These are phyloP conservation scores for Xerocomellus amylosporus DNA, from an alignment of 768 basidiomycete genomes.

Conservation along the genomic window DNA sequence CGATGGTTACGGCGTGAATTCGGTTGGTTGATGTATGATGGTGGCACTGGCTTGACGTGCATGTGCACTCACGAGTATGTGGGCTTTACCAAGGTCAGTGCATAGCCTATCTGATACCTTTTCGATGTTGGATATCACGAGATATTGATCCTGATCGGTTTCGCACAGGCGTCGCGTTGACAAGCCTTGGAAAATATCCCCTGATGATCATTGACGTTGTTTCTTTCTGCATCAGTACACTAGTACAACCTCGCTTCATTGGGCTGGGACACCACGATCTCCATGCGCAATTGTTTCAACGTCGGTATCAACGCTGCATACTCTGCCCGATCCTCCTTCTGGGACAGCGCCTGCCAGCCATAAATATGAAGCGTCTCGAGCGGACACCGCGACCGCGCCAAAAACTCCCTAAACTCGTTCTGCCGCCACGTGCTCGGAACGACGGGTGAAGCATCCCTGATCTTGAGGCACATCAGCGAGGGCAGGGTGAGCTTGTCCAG, in stretches of 20 bases:
- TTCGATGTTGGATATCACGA: not conserved
- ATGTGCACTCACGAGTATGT: not conserved
- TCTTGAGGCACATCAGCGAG: too few species aligned
- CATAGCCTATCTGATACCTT: too few species aligned
- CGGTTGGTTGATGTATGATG: not conserved
- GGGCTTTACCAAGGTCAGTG: not conserved
- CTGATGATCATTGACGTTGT: not conserved
- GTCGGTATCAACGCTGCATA: slow-evolving; percentile 19
- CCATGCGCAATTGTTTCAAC: slow-evolving; percentile 10
- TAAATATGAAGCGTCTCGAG: too few species aligned
- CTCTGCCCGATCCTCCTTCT: slow-evolving; percentile 5
- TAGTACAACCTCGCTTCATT: not conserved
- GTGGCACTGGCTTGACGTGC: too few species aligned
- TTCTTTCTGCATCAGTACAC: not conserved
- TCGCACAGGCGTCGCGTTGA: not conserved
- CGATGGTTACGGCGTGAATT: not conserved
- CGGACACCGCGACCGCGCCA: too few species aligned
- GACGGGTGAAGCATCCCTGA: too few species aligned
- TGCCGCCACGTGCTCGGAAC: too few species aligned
- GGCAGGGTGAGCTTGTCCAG: too few species aligned
- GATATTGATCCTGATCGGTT: not conserved
- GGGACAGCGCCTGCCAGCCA: too few species aligned
- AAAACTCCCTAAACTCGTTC: too few species aligned
- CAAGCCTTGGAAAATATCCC: too few species aligned
- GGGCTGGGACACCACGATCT: too few species aligned